These are phyloP conservation scores for Starmerella potacharoeniae DNA, from an alignment of 805 yeast genomes.

Conservation along the genomic window DNA sequence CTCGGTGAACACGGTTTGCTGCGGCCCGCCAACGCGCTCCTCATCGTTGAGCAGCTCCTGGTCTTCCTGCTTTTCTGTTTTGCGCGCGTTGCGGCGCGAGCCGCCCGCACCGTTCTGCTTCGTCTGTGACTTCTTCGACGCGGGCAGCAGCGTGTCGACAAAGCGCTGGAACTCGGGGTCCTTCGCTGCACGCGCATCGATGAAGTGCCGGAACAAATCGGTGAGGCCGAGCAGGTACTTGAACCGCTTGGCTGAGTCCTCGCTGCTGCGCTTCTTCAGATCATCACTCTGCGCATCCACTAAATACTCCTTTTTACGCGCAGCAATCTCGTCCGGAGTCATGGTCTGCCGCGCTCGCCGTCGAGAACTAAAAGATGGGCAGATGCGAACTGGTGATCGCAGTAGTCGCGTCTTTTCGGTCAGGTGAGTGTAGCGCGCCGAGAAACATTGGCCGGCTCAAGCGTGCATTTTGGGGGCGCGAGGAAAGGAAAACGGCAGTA, in stretches of 20 bases:
- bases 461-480: background rate
- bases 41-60: slow-evolving; percentile 81
- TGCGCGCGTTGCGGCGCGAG: slow-evolving; percentile 48
- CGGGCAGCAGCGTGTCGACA: slow-evolving; percentile 24
- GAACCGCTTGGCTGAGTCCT: slow-evolving; percentile 67
- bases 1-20: slow-evolving; percentile 66
- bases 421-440: background rate
- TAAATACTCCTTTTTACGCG: slow-evolving; percentile 24
- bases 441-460: too few species aligned
- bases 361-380: background rate
- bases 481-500: too few species aligned
- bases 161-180: slow-evolving; percentile 48
- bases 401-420: background rate
- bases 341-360: background rate
- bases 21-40: slow-evolving; percentile 42
- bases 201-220: slow-evolving; percentile 78
- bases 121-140: slow-evolving; percentile 16
- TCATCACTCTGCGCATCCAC: slow-evolving; percentile 24
- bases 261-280: slow-evolving; percentile 29
- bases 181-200: slow-evolving; percentile 66
- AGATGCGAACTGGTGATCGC: background rate
- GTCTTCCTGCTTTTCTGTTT: slow-evolving; percentile 92
- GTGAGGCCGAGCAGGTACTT: slow-evolving; percentile 71
- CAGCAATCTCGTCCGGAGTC: slow-evolving; percentile 18
- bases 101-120: slow-evolving; percentile 18